Conservation (phyloP, 2,329 filamentous ascomycete species). For the Thelonectria discophora region DNA sequence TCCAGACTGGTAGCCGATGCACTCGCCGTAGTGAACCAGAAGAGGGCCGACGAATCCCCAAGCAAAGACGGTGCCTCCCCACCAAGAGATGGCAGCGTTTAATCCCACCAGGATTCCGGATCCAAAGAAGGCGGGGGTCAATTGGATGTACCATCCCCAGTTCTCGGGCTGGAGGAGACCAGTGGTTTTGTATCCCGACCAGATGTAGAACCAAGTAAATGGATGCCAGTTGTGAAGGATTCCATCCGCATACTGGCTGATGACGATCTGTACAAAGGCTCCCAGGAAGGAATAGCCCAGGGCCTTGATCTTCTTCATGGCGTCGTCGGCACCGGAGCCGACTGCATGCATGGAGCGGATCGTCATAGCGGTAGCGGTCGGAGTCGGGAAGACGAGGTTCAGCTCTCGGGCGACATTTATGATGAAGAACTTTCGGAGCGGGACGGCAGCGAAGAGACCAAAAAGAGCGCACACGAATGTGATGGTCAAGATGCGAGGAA, state of each 20-base stretch:
- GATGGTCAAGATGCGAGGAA: conserved; percentile 66
- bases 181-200: conserved; percentile 59
- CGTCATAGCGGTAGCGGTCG: conserved; percentile 68
- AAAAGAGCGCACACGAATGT: conserved; percentile 71
- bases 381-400: conserved; percentile 66
- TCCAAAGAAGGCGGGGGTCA: conserved; percentile 69
- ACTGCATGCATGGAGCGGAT: conserved; percentile 71
- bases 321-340: conserved; percentile 59
- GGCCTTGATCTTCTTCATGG: conserved; percentile 65
- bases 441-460: conserved; percentile 70
- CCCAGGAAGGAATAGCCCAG: conserved; percentile 59
- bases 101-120: conserved; percentile 60
- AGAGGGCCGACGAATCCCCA: conserved; percentile 62
- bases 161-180: conserved; percentile 62
- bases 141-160: conserved; percentile 70
- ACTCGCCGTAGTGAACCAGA: conserved; percentile 59
- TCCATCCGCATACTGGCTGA: conserved; percentile 66
- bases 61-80: conserved; percentile 62
- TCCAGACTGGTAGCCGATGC: conserved; percentile 53
- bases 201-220: conserved; percentile 64
- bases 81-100: conserved; percentile 67
- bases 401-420: conserved; percentile 70
- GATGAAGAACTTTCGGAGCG: conserved; percentile 74
- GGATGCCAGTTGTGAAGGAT: conserved; percentile 68
- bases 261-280: conserved; percentile 63